Conservation (phyloP, 345 rosid species). For the Microthlaspi erraticum region DNA sequence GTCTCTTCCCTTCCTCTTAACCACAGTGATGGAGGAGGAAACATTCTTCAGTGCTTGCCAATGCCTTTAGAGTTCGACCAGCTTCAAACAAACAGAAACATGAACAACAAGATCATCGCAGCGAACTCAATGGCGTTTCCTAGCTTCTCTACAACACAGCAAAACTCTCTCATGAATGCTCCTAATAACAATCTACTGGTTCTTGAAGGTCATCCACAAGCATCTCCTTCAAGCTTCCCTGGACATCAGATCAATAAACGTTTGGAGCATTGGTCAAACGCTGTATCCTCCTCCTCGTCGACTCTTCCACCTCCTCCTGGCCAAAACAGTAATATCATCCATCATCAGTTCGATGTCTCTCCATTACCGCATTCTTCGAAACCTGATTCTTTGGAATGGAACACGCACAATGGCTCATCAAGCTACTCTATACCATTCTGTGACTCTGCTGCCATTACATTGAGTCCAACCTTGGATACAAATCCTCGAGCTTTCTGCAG, state of each 20-base stretch:
- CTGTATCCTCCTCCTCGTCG: slow-evolving; percentile 57
- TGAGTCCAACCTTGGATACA: slow-evolving; percentile 49
- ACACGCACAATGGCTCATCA: slow-evolving; percentile 41
- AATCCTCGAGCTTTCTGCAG: slow-evolving; percentile 45
- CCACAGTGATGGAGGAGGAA: slow-evolving; percentile 53
- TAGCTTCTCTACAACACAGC: slow-evolving; percentile 39
- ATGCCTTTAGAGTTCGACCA: slow-evolving; percentile 65
- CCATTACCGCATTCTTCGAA: slow-evolving; percentile 42
- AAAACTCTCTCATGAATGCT: slow-evolving; percentile 42
- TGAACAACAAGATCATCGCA: slow-evolving; percentile 27
- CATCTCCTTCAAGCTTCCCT: slow-evolving; percentile 47
- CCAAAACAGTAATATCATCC: slow-evolving; percentile 44
- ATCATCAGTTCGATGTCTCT: slow-evolving; percentile 46
- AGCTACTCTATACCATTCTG: slow-evolving; percentile 47
- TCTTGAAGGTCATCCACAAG: slow-evolving; percentile 56
- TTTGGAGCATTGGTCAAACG: slow-evolving; percentile 59
- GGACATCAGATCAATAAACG: slow-evolving; percentile 51
- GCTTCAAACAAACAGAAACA: slow-evolving; percentile 54
- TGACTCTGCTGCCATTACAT: slow-evolving; percentile 36
- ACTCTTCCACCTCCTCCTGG: slow-evolving; percentile 47
- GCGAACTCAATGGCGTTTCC: slow-evolving; percentile 31
- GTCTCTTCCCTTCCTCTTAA: slow-evolving; percentile 44
- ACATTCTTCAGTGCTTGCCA: slow-evolving; percentile 77
- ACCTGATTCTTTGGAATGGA: slow-evolving; percentile 52
- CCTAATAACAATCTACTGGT: slow-evolving; percentile 53